Conservation (phyloP, 2,329 filamentous ascomycete species). For the Pseudocercospora ulei region DNA sequence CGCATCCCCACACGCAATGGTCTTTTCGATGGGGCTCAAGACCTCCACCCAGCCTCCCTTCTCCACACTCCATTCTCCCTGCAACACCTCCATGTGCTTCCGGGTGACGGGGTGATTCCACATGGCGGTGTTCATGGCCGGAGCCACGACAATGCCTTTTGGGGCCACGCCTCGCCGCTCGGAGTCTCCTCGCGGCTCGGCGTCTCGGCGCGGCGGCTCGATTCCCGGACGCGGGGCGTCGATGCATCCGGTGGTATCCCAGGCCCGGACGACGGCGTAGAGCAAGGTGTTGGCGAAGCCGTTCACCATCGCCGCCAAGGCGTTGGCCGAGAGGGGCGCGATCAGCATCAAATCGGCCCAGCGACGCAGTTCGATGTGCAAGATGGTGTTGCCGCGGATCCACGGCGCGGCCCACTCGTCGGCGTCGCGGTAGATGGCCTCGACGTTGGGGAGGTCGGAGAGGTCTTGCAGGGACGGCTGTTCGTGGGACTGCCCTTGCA, state of each 20-base stretch:
- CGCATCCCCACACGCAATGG: constrained; percentile 72
- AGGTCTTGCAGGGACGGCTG: constrained; percentile 61
- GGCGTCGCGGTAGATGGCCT: constrained; percentile 70
- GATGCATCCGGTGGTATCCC: constrained; percentile 62
- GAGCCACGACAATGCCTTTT: constrained; percentile 64
- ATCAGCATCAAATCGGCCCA: constrained; percentile 75
- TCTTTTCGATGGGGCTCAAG: constrained; percentile 62
- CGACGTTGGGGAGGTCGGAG: constrained; percentile 56
- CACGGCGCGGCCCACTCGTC: constrained; percentile 77
- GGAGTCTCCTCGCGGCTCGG: constrained; percentile 10
- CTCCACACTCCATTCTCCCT: constrained; percentile 61
- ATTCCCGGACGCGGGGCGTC: constrained; percentile 37
- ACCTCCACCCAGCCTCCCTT: constrained; percentile 55
- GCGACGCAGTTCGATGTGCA: constrained; percentile 80
- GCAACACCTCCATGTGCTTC: constrained; percentile 58
- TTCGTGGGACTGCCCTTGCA: constrained; percentile 63
- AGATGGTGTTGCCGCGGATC: constrained; percentile 65
- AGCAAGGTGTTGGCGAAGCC: constrained; percentile 73
- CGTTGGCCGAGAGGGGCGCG: constrained; percentile 74
- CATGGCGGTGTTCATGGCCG: constrained; percentile 86
- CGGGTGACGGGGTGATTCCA: constrained; percentile 74
- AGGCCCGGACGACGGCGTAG: constrained; percentile 65
- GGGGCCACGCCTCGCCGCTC: constrained; percentile 20
- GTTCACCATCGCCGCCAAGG: constrained; percentile 68
- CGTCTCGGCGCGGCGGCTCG: constrained; percentile 14